These are phyloP conservation scores for Vitis hybrid DNA, from an alignment of 177 flowering plant genomes.

Conservation along the genomic window DNA sequence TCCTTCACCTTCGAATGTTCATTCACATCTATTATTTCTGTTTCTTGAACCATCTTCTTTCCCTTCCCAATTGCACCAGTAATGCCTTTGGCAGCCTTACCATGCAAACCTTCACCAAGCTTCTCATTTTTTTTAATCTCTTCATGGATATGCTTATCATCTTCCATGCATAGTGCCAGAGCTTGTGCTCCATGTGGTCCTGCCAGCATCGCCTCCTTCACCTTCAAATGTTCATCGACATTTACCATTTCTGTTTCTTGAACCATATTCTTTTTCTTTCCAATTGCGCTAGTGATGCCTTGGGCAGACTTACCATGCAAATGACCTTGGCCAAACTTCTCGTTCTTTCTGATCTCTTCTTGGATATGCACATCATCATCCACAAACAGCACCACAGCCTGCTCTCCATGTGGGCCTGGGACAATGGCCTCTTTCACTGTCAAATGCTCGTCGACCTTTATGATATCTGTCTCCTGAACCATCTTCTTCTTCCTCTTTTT, in stretches of 20 bases:
- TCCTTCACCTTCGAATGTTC: constrained; percentile 24
- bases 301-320: neutral
- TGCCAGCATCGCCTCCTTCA: constrained; percentile 13
- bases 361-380: too few species aligned
- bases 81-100: neutral
- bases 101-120: neutral
- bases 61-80: neutral
- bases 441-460: constrained; percentile 35
- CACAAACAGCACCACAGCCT: constrained; percentile 8
- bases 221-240: constrained; percentile 27
- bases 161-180: constrained; percentile 15
- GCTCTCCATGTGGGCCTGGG: constrained; percentile 34
- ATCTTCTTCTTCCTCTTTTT: constrained; percentile 47
- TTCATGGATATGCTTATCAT: too few species aligned
- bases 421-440: constrained; percentile 40
- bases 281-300: neutral
- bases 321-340: too few species aligned
- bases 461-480: constrained; percentile 23
- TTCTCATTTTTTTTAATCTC: too few species aligned
- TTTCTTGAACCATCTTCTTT: constrained; percentile 11
- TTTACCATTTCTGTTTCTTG: constrained; percentile 20
- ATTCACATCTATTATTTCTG: constrained; percentile 19
- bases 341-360: too few species aligned
- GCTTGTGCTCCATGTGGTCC: constrained; percentile 29
- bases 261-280: too few species aligned